A percentile compares a stretch with the other conserved stretches of the same genome.
These are phyloP conservation scores for Podaxis sp. DNA, from an alignment of 768 basidiomycete genomes.

Conservation along the genomic window DNA sequence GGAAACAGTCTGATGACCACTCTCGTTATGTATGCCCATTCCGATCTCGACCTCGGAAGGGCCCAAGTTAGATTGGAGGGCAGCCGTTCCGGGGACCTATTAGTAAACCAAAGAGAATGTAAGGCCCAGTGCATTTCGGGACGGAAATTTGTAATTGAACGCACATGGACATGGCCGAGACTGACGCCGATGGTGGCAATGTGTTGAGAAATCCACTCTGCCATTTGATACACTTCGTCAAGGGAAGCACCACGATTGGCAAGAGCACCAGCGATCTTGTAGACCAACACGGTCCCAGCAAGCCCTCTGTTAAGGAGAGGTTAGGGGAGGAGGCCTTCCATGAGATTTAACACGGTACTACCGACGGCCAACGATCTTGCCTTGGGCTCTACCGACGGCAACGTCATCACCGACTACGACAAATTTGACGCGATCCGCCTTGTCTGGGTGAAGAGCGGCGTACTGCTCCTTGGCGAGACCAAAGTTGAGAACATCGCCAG, in stretches of 20 bases:
- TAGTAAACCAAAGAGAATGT: not conserved
- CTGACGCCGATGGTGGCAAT: slow-evolving; percentile 85
- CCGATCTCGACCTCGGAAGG: slow-evolving; percentile 81
- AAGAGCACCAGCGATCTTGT: slow-evolving; percentile 88
- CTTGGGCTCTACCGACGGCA: slow-evolving; percentile 78
- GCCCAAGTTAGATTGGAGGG: slow-evolving; percentile 52
- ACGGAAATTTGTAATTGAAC: slow-evolving; percentile 14
- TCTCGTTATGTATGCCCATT: slow-evolving; percentile 91
- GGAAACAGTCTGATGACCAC: slow-evolving; percentile 65
- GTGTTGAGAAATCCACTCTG: slow-evolving; percentile 63
- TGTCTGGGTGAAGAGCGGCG: slow-evolving; percentile 66
- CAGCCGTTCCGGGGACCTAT: slow-evolving; percentile 78
- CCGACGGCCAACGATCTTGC: slow-evolving; percentile 84
- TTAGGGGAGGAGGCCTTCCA: not conserved
- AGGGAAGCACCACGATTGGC: slow-evolving; percentile 67
- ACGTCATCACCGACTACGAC: slow-evolving; percentile 90
- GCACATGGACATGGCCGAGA: slow-evolving; percentile 85
- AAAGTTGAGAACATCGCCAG: slow-evolving; percentile 90
- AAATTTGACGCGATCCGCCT: slow-evolving; percentile 68
- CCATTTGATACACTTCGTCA: slow-evolving; percentile 64
- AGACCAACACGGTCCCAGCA: slow-evolving; percentile 79
- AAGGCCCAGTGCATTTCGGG: not conserved
- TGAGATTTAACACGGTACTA: slow-evolving; percentile 22
- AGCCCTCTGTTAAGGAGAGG: slow-evolving; percentile 54
- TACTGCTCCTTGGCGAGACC: slow-evolving; percentile 87